Evolutionary conservation across 1,284 basidiomycete genomes (phyloP).

Genomic region (Afroboletus lepidellus): DNA sequence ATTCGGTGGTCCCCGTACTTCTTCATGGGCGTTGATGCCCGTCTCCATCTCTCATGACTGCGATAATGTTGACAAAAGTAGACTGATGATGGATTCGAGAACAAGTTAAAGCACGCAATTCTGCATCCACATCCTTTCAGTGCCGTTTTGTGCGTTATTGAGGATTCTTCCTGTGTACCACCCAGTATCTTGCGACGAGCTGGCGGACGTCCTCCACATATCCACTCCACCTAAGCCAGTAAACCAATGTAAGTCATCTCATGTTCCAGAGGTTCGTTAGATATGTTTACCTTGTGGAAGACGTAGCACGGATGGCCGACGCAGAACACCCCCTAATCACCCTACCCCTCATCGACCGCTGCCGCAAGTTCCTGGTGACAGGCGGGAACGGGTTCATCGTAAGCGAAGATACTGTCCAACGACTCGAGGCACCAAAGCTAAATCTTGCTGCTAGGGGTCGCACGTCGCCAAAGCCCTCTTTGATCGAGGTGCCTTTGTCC

Average conservation of each 20-base stretch:
- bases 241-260: background rate
- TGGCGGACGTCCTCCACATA: background rate
- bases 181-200: background rate
- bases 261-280: background rate
- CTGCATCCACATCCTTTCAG: background rate
- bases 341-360: background rate
- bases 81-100: background rate
- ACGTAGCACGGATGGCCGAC: slow-evolving; percentile 3
- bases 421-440: background rate
- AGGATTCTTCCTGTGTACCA: background rate
- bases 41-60: background rate
- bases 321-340: background rate
- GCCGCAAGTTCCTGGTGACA: slow-evolving; percentile 43
- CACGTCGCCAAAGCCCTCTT: slow-evolving; percentile 45
- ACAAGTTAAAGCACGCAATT: slow-evolving; percentile 3
- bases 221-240: background rate
- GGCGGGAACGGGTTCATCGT: slow-evolving; percentile 62
- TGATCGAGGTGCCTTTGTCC: slow-evolving; percentile 36
- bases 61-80: background rate
- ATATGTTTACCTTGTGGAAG: background rate
- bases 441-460: slow-evolving; percentile 42
- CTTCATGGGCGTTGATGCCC: slow-evolving; percentile 5
- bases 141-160: background rate
- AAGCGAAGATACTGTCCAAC: slow-evolving; percentile 18
- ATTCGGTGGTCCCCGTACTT: background rate